Evolutionary conservation across 2,329 filamentous ascomycete genomes (phyloP).

Genomic region (Fusarium sp.): DNA sequence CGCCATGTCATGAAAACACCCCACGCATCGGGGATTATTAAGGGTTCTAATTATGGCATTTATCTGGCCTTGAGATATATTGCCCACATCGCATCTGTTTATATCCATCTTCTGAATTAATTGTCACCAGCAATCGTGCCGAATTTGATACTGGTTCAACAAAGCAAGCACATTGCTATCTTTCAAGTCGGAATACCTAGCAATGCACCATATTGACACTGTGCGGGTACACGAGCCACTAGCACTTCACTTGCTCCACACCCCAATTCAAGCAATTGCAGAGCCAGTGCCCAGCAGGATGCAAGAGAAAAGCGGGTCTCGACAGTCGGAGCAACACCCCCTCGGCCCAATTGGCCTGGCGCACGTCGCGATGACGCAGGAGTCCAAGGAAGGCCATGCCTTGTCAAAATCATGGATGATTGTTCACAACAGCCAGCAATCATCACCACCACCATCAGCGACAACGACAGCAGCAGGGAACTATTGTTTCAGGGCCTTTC

Average conservation of each 20-base stretch:
- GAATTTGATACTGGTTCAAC: conserved; percentile 1
- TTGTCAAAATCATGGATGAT: conserved; percentile 26
- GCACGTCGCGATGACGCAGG: conserved; percentile 44
- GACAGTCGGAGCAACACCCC: conserved; percentile 23
- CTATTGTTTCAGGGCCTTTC: conserved; percentile 17
- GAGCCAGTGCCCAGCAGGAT: conserved; percentile 22
- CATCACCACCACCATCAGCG: conserved; percentile 23
- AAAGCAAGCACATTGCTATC: background rate
- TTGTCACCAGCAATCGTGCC: background rate
- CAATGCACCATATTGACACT: conserved; percentile 12
- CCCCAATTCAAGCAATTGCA: conserved; percentile 28
- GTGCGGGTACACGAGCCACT: conserved; percentile 27
- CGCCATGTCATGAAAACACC: conserved; percentile 11
- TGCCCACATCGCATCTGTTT: background rate
- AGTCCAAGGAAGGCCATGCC: conserved; percentile 22
- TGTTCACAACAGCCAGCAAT: conserved; percentile 22
- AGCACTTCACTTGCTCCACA: conserved; percentile 31
- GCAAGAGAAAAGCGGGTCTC: conserved; percentile 20
- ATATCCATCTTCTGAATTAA: background rate
- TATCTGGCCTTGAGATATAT: background rate
- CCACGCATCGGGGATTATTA: conserved; percentile 17
- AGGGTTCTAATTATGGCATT: background rate
- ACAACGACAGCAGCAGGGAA: conserved; percentile 8
- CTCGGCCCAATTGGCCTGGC: conserved; percentile 33
- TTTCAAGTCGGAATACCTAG: conserved; percentile 9